These are phyloP conservation scores for Alternaria gaisen DNA, from an alignment of 2,329 filamentous ascomycete genomes.

Conservation along the genomic window DNA sequence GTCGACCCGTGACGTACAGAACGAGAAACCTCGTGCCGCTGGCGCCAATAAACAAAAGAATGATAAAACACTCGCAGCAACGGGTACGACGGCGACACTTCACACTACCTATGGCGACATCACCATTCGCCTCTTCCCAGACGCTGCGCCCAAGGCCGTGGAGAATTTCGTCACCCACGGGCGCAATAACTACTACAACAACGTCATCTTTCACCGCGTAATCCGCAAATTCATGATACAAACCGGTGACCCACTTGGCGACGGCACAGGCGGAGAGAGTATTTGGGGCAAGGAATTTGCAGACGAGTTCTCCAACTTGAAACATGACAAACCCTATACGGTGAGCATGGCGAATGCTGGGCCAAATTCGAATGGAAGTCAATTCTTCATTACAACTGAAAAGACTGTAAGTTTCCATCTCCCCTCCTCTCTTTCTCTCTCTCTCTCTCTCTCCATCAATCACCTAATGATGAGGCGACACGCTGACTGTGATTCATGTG, in stretches of 20 bases:
- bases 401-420: slow-evolving; percentile 72
- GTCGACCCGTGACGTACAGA: slow-evolving; percentile 83
- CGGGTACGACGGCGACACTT: slow-evolving; percentile 80
- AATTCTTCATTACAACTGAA: slow-evolving; percentile 99
- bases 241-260: slow-evolving; percentile 83
- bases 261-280: slow-evolving; percentile 88
- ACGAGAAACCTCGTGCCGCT: slow-evolving; percentile 83
- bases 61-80: slow-evolving; percentile 70
- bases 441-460: neutral
- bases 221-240: slow-evolving; percentile 99
- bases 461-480: neutral
- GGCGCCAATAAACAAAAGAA: slow-evolving; percentile 57
- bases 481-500: slow-evolving; percentile 36
- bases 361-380: slow-evolving; percentile 91
- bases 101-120: slow-evolving; percentile 97
- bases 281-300: slow-evolving; percentile 94
- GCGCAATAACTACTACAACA: slow-evolving; percentile 93
- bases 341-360: slow-evolving; percentile 98
- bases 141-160: slow-evolving; percentile 90
- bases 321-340: slow-evolving; percentile 95
- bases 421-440: neutral
- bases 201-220: slow-evolving; percentile 95
- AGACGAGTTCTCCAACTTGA: slow-evolving; percentile 90
- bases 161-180: slow-evolving; percentile 97
- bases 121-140: slow-evolving; percentile 89